Evolutionary conservation across 2,329 filamentous ascomycete species (phyloP).

Genomic region (Hawksworthiomyces lignivorus): DNA sequence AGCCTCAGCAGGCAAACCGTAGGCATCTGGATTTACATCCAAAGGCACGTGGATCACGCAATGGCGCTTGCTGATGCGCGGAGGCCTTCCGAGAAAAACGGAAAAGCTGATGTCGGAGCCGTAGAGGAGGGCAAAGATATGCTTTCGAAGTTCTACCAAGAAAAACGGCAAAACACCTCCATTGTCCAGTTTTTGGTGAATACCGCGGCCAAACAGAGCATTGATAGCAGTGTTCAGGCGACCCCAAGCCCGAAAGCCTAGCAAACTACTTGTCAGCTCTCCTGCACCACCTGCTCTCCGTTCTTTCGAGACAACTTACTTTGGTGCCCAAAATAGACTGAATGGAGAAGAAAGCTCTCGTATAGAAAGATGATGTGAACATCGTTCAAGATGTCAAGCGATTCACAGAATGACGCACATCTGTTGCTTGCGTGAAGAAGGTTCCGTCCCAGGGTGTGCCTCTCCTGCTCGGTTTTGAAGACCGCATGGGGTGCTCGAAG

Average conservation of each 20-base stretch:
- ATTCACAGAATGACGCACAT: slow-evolving; percentile 8
- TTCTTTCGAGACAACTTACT: neutral
- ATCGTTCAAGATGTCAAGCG: slow-evolving; percentile 8
- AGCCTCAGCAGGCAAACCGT: slow-evolving; percentile 25
- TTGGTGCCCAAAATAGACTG: slow-evolving; percentile 10
- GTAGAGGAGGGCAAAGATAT: slow-evolving; percentile 7
- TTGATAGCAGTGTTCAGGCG: slow-evolving; percentile 8
- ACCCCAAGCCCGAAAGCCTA: slow-evolving; percentile 4
- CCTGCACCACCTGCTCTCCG: too few relatives aligned
- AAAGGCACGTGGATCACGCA: slow-evolving; percentile 45
- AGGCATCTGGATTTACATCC: slow-evolving; percentile 31
- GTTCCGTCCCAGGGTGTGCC: slow-evolving; percentile 4
- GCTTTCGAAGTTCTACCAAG: slow-evolving; percentile 9
- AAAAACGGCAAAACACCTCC: slow-evolving; percentile 4
- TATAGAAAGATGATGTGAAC: slow-evolving; percentile 10
- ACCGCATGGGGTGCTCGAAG: slow-evolving; percentile 3
- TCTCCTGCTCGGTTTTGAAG: slow-evolving; percentile 5
- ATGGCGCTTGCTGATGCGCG: slow-evolving; percentile 44
- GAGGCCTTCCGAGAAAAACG: slow-evolving; percentile 47
- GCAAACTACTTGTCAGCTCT: too few relatives aligned
- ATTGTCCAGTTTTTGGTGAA: slow-evolving; percentile 6
- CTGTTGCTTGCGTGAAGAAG: slow-evolving; percentile 7
- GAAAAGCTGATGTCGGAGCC: slow-evolving; percentile 41
- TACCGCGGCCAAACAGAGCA: slow-evolving; percentile 6
- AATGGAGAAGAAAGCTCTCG: slow-evolving; percentile 8